Percentiles rank a stretch among this genome's conserved stretches.
Evolutionary conservation across 2,329 filamentous ascomycete genomes (phyloP).

Genomic region (Epichloe baconii): DNA sequence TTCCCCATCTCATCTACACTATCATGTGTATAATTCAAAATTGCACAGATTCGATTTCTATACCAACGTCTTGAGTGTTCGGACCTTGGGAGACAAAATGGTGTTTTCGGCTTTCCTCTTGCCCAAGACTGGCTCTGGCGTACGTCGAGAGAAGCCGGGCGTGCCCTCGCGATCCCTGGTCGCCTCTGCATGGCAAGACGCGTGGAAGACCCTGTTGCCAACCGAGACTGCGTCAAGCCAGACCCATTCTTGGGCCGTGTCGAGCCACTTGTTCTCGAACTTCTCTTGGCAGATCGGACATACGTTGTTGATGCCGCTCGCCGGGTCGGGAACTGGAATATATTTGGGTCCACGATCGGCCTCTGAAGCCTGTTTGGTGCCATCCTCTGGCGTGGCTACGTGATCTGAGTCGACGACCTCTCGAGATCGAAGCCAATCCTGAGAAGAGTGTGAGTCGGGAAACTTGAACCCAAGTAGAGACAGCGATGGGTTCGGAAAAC

Average conservation of each 20-base stretch:
- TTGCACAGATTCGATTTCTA: constrained; percentile 6
- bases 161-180: constrained; percentile 47
- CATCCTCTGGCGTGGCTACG: constrained; percentile 20
- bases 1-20: background rate
- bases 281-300: constrained; percentile 94
- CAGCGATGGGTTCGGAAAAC: constrained; percentile 14
- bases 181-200: constrained; percentile 76
- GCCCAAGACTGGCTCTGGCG: constrained; percentile 53
- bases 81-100: constrained; percentile 23
- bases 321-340: constrained; percentile 73
- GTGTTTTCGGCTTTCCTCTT: constrained; percentile 63
- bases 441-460: background rate
- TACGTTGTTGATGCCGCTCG: constrained; percentile 57
- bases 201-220: constrained; percentile 73
- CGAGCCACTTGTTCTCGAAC: constrained; percentile 84
- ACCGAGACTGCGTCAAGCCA: constrained; percentile 82
- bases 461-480: too few species aligned
- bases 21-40: background rate
- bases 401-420: constrained; percentile 62
- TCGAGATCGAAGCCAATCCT: constrained; percentile 83
- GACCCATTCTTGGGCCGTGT: constrained; percentile 90
- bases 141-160: constrained; percentile 30
- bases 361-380: constrained; percentile 20
- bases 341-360: constrained; percentile 44
- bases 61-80: constrained; percentile 22